phyloP scores from a whole-genome alignment of 2,329 filamentous ascomycete genomes.

The Pyricularia sp. region DNA sequence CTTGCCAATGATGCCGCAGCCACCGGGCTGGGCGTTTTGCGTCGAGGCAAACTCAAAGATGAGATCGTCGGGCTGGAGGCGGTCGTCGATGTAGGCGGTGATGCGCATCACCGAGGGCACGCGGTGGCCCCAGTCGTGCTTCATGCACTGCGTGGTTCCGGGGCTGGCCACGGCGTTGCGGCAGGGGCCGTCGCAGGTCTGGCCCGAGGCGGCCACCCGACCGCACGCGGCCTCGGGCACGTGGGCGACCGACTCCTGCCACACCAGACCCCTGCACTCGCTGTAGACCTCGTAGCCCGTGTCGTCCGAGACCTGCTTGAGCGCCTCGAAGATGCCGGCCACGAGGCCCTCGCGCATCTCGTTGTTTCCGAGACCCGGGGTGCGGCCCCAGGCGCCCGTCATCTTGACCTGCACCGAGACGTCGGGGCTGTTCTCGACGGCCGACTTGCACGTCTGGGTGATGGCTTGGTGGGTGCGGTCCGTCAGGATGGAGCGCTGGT shows the following conservation, averaged over 20 bases:
- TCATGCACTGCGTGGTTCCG: neutral
- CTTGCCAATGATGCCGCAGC: neutral
- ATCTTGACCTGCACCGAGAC: neutral
- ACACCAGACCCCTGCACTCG: neutral
- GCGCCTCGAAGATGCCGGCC: neutral
- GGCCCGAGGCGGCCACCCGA: neutral
- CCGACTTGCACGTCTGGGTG: neutral
- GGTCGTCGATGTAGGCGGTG: constrained; percentile 1
- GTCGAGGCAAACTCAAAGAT: constrained; percentile 1
- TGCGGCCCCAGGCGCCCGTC: constrained; percentile 2
- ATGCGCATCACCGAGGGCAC: neutral
- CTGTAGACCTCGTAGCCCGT: constrained; percentile 1
- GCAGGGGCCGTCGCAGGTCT: neutral
- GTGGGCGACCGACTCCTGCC: neutral
- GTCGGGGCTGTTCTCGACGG: neutral
- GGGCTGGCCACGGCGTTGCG: neutral
- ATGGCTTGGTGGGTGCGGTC: neutral
- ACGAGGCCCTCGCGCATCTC: constrained; percentile 2
- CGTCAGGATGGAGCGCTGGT: neutral
- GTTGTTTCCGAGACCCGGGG: neutral
- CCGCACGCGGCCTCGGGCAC: neutral
- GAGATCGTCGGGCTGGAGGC: constrained; percentile 2
- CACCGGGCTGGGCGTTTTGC: neutral
- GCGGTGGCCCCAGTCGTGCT: neutral
- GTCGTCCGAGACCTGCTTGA: constrained; percentile 2